These are phyloP conservation scores for Aspergillus incahuasiensis DNA, from an alignment of 495 filamentous ascomycete species.

Conservation along the genomic window DNA sequence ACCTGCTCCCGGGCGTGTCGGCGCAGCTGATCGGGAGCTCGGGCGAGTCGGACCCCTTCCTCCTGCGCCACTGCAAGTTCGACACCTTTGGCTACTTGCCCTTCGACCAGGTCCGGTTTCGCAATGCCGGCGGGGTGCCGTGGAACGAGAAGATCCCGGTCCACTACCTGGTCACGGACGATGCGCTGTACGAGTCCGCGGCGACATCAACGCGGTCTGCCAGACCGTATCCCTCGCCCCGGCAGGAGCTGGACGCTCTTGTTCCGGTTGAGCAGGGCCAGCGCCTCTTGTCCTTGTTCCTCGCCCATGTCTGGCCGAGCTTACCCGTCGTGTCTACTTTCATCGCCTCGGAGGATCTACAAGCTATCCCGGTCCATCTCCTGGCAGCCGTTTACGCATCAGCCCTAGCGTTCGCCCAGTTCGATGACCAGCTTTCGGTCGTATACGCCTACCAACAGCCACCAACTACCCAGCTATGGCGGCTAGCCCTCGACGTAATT, in stretches of 20 bases:
- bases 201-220: neutral
- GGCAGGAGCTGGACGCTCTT: conserved; percentile 23
- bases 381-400: conserved; percentile 36
- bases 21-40: conserved; percentile 35
- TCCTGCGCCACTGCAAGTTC: conserved; percentile 34
- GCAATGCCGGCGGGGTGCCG: conserved; percentile 36
- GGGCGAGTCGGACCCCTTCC: conserved; percentile 36
- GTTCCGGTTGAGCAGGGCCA: conserved; percentile 28
- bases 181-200: conserved; percentile 16
- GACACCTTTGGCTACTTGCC: conserved; percentile 32
- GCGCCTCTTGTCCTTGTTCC: conserved; percentile 27
- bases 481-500: conserved; percentile 30
- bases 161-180: conserved; percentile 32
- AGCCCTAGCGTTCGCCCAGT: conserved; percentile 28
- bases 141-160: conserved; percentile 30
- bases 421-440: conserved; percentile 31
- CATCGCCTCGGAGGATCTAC: conserved; percentile 18
- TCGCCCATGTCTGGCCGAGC: conserved; percentile 29
- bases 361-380: conserved; percentile 26
- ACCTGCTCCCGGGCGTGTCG: conserved; percentile 28
- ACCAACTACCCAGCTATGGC: conserved; percentile 27
- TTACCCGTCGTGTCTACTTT: conserved; percentile 30
- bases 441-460: conserved; percentile 27
- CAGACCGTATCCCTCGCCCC: conserved; percentile 6
- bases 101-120: conserved; percentile 34